Evolutionary conservation across 306 rosid species (phyloP).

Genomic region (Cucurbita argyrosperma): DNA sequence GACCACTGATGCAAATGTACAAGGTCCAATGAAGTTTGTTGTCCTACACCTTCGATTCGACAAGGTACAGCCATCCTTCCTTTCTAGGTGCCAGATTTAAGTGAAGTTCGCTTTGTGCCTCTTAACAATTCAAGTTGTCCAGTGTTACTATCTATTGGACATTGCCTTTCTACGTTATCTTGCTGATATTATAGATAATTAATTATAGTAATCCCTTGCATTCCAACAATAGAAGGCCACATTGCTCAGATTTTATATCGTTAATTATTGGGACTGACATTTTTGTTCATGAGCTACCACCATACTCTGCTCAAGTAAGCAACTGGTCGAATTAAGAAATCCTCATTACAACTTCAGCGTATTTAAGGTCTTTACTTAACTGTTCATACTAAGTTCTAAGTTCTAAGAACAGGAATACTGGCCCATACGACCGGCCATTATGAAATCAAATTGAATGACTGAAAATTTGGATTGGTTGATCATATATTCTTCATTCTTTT

Average conservation of each 20-base stretch:
- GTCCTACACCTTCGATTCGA: constrained; percentile 89
- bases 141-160: neutral
- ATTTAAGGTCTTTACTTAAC: neutral
- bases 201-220: neutral
- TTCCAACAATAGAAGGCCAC: neutral
- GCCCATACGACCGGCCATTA: neutral
- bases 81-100: neutral
- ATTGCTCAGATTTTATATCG: neutral
- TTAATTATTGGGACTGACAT: neutral
- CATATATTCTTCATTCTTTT: neutral
- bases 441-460: neutral
- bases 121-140: neutral
- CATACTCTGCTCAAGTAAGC: neutral
- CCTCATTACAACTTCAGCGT: neutral
- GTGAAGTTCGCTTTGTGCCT: neutral
- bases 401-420: neutral
- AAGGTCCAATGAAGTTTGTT: constrained; percentile 54
- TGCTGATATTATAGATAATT: neutral
- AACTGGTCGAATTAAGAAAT: neutral
- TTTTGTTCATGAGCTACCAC: neutral
- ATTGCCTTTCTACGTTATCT: neutral
- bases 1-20: constrained; percentile 25
- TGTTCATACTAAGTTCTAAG: neutral
- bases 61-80: constrained; percentile 36
- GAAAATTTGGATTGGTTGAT: neutral